Evolutionary conservation across 805 yeast genomes (phyloP), one percentile per base, ranked within the genome.

Genomic region (Ogataea neopini): DNA sequence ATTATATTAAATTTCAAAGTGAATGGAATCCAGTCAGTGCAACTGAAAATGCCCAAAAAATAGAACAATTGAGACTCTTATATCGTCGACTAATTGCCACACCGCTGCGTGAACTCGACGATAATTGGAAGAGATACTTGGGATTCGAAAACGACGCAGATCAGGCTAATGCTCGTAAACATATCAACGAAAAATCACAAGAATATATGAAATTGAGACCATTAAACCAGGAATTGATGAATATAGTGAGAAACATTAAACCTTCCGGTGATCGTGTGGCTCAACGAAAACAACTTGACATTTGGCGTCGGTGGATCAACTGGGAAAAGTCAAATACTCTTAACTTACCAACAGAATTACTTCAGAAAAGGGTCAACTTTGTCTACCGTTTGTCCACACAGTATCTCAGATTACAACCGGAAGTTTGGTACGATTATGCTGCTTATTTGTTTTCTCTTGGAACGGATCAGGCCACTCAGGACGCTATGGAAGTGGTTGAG

Each of bases 121-220:
- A 73, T 18, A 72, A 86, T 47, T 92, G 99, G 99, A 49, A 81
- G 73, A 43, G 54, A n/a, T 92, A 90, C 66, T 84, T 88, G 18
- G 73, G 76, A 49, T 94, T 94, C 82, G 98, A 92, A 66, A 88
- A 83, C 57, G 84, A 82, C 32, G 69, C 82, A 15, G 86, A 86
- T 60, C 73, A 85, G 29, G 70, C 84, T 15, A 86, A 91, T 3
- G 94, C 97, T 3, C 81, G 96, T 59, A 88, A 88, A 64, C 82
- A 85, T 61, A 83, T 91, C 44, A 83, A 87, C 37, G 97, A 91
- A 57, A 76, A 81, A 50, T 86, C 95, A 10, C 82, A 87, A 3
- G 85, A 81, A 11, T 94, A 90, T 62, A 88, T 92, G 96, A 81
- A 78, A 54, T 91, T 96, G 1, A 76, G 97, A 52, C 77, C 94